phyloP scores from a whole-genome alignment of 2,329 filamentous ascomycete species.

The Sporothrix luriei region DNA sequence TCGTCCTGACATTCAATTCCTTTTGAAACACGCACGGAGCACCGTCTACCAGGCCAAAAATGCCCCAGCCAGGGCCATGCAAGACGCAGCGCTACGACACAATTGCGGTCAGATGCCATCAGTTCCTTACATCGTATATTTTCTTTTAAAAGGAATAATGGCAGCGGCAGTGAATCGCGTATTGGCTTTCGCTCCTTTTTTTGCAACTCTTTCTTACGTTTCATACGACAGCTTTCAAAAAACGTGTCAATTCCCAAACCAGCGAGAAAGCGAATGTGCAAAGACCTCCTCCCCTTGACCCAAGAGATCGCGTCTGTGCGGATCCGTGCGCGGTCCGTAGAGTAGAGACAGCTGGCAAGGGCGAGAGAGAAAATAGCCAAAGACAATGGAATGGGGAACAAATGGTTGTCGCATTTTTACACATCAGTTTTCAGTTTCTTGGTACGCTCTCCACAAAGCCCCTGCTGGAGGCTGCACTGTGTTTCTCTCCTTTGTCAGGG shows the following conservation, averaged over 20 bases:
- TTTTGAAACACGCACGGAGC: neutral
- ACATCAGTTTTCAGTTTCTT: slow-evolving; percentile 4
- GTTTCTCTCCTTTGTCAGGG: neutral
- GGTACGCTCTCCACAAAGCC: slow-evolving; percentile 10
- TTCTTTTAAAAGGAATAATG: no score
- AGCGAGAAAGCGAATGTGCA: neutral
- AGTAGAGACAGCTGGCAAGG: neutral
- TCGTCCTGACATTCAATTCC: neutral
- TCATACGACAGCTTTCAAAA: neutral
- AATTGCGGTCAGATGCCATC: no score
- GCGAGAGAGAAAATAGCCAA: neutral
- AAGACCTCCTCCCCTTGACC: slow-evolving; percentile 9
- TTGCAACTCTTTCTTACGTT: neutral
- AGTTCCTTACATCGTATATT: no score
- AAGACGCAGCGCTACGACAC: neutral
- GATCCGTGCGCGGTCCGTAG: slow-evolving; percentile 11
- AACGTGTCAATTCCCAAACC: no score
- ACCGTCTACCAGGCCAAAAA: slow-evolving; percentile 6
- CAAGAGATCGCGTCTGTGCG: slow-evolving; percentile 23
- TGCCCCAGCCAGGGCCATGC: neutral
- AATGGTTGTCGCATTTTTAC: slow-evolving; percentile 3
- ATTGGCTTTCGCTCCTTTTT: no score
- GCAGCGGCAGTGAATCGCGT: no score
- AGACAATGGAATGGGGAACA: neutral
- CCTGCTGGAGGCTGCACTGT: neutral